Evolutionary conservation across 495 filamentous ascomycete species (phyloP).

Genomic region (Xylaria flabelliformis): DNA sequence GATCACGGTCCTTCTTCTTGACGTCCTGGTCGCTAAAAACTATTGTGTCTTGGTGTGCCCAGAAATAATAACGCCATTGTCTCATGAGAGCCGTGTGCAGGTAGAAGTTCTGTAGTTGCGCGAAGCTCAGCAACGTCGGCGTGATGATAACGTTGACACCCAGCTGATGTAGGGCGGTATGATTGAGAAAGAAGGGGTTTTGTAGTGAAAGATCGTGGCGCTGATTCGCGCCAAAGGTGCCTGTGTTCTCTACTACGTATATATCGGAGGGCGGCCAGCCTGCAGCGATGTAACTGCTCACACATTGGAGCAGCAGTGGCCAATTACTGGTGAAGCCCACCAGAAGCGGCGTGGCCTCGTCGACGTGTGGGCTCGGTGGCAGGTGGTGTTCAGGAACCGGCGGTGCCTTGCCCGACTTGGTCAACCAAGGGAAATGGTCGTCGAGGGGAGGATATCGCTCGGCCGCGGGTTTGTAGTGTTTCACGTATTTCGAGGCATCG

Average conservation of each 20-base stretch:
- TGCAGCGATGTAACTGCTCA: slow-evolving; percentile 63
- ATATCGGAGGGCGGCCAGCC: slow-evolving; percentile 68
- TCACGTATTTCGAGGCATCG: slow-evolving; percentile 27
- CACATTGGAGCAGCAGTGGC: slow-evolving; percentile 62
- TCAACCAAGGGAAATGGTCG: slow-evolving; percentile 41
- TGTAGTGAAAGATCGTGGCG: slow-evolving; percentile 56
- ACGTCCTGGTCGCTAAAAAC: slow-evolving; percentile 56
- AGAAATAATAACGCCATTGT: slow-evolving; percentile 63
- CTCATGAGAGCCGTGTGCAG: slow-evolving; percentile 52
- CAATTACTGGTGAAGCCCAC: slow-evolving; percentile 67
- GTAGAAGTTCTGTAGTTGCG: slow-evolving; percentile 69
- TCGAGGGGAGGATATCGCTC: slow-evolving; percentile 30
- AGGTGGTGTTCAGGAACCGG: slow-evolving; percentile 45
- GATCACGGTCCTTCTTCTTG: slow-evolving; percentile 48
- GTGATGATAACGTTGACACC: slow-evolving; percentile 63
- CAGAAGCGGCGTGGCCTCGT: slow-evolving; percentile 58
- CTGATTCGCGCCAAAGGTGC: slow-evolving; percentile 61
- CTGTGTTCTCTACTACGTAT: slow-evolving; percentile 68
- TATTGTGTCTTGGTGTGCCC: slow-evolving; percentile 65
- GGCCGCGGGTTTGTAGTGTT: slow-evolving; percentile 40
- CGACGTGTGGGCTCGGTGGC: slow-evolving; percentile 46
- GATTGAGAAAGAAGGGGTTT: slow-evolving; percentile 68
- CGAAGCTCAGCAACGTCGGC: slow-evolving; percentile 65
- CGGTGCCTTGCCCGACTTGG: slow-evolving; percentile 29
- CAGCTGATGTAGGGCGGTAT: slow-evolving; percentile 57